Evolutionary conservation across 768 basidiomycete species (phyloP).

Genomic region (Amanita subjunquillea): DNA sequence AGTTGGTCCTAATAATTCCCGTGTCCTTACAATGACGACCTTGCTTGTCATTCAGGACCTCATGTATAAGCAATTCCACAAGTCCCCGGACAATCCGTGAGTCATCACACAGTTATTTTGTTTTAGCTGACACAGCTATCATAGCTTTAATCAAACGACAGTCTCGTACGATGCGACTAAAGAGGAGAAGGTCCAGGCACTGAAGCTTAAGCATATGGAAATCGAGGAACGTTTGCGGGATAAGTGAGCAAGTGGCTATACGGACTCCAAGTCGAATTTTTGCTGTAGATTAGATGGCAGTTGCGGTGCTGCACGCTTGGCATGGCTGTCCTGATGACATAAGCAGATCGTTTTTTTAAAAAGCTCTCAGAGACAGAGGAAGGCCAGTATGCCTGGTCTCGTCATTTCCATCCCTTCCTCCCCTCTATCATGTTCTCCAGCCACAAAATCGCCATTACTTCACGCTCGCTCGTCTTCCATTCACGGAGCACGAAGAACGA

Average conservation of each 20-base stretch:
- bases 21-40: neutral
- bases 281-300: neutral
- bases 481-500: conserved; percentile 35
- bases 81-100: conserved; percentile 92
- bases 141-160: conserved; percentile 75
- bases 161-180: conserved; percentile 81
- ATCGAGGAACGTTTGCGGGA: conserved; percentile 60
- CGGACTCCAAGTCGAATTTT: neutral
- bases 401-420: conserved; percentile 6
- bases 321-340: neutral
- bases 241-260: conserved; percentile 12
- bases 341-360: neutral
- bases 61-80: conserved; percentile 91
- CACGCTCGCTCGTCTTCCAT: neutral
- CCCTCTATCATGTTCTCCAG: neutral
- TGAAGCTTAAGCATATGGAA: conserved; percentile 56
- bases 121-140: neutral
- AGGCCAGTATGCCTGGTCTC: conserved; percentile 4
- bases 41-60: conserved; percentile 46
- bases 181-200: conserved; percentile 72
- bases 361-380: neutral
- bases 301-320: no score
- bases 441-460: neutral
- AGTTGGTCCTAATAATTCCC: conserved; percentile 25
- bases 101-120: conserved; percentile 14